These are phyloP conservation scores for Batrachochytrium dendrobatidis DNA, from an alignment of 371 early-diverging fungal species.

Conservation along the genomic window DNA sequence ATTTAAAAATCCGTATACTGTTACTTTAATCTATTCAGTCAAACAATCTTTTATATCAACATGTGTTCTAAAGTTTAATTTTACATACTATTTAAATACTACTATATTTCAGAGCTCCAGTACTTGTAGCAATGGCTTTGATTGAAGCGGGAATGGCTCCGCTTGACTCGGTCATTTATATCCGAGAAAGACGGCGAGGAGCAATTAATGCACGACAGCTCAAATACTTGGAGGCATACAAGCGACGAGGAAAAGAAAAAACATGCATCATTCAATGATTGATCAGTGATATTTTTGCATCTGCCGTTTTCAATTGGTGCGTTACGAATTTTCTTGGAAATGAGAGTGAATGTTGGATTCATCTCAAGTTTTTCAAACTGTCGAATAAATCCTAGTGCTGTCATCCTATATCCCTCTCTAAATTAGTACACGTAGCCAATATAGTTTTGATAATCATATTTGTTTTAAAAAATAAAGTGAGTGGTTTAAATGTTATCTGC, in stretches of 20 bases:
- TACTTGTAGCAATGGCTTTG: constrained; percentile 60
- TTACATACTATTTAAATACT: neutral
- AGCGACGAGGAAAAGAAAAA: constrained; percentile 21
- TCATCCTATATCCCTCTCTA: too few species aligned
- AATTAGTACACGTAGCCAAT: too few species aligned
- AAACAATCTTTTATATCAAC: neutral
- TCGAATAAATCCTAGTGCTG: too few species aligned
- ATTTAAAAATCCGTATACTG: too few species aligned
- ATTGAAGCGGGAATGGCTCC: constrained; percentile 67
- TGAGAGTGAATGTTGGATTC: too few species aligned
- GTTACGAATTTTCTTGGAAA: too few species aligned
- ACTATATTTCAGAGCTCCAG: constrained; percentile 50
- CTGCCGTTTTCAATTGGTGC: too few species aligned
- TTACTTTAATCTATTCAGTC: neutral
- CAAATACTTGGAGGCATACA: constrained; percentile 26
- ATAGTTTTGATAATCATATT: too few species aligned
- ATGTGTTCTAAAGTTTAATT: neutral
- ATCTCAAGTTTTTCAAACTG: too few species aligned
- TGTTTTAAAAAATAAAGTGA: too few species aligned
- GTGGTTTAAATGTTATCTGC: too few species aligned
- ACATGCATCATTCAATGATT: constrained; percentile 5
- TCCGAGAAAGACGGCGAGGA: constrained; percentile 59
- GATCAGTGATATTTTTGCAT: too few species aligned
- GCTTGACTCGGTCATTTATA: constrained; percentile 59
- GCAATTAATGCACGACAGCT: constrained; percentile 65